Evolutionary conservation across 1,284 basidiomycete species (phyloP), one percentile per base, ranked within the genome.

Genomic region (Fomitopsis pinicola): DNA sequence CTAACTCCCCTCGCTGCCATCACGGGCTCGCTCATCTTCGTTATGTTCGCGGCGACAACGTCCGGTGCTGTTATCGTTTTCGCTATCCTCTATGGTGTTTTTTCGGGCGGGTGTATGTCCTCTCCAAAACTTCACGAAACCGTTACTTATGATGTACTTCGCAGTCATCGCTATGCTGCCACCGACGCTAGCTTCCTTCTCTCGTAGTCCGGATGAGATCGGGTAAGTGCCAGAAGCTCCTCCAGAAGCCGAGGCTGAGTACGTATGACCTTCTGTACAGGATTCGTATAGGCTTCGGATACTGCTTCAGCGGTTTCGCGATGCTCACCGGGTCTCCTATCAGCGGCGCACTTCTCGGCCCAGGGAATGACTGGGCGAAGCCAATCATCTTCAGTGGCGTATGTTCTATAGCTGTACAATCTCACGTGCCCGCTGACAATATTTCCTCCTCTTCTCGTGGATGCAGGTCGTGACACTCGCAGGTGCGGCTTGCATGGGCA

Each of bases 51-150:
- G 12, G n/a, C 54, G 14, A 62, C 64, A 15, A 57, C 65, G 3
- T n/a, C 55, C 42, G 59, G 58, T 6, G 63, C 77, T 10, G 72
- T 87, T 45, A 75, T 82, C 63, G 59, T 78, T 6, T 90, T 87
- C 62, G 79, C 85, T 3, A 75, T 76, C 0, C 40, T 80, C 0
- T 89, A 86, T 64, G 87, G 87, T 0, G 70, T 72, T 64, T 71
- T 69, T 15, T 68, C 69, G 12, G 45, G 59, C 45, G 54, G 28
- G 40, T 55, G 35, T 22, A 28, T 3, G 15, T 22, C 30, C 19
- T 44, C 9, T 15, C 36, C 22, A 22, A 22, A 14, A 5, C 53
- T 14, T 30, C 22, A 4, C 8, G 26, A 52, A 6, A 17, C 53
- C 14, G 33, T 33, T 15, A 14, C 15, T 38, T 30, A 33, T 46